Evolutionary conservation across 2,329 filamentous ascomycete species (phyloP).

Genomic region (Beauveria scarabaeidicola): DNA sequence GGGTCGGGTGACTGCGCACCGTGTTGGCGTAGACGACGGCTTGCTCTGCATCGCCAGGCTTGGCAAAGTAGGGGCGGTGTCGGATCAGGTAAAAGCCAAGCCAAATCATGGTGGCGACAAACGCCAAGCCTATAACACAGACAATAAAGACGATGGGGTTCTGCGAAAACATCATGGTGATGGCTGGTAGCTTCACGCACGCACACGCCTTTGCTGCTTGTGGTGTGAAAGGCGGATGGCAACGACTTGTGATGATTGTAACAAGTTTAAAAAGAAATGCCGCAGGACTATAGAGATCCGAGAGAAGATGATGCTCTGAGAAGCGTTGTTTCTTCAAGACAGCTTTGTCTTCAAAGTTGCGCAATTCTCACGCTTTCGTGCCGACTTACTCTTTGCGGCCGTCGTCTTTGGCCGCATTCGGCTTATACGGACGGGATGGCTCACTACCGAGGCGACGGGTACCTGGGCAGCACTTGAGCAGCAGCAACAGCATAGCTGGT

Average conservation of each 20-base stretch:
- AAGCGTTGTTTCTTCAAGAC: no score
- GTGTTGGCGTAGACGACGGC: neutral
- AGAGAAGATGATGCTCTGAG: no score
- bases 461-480: neutral
- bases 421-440: neutral
- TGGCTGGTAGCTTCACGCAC: neutral
- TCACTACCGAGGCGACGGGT: neutral
- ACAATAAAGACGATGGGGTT: slow-evolving; percentile 6
- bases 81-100: neutral
- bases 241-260: neutral
- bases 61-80: neutral
- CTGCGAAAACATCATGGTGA: neutral
- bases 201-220: neutral
- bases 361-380: neutral
- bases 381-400: neutral
- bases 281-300: no score
- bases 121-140: neutral
- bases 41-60: neutral
- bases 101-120: neutral
- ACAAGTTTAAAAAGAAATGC: neutral
- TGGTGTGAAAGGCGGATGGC: neutral
- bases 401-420: neutral
- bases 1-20: neutral
- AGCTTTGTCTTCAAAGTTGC: neutral
- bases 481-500: neutral